Base-by-base conservation (phyloP, 257 asterid species). In the Penstemon newberryi region DNA sequence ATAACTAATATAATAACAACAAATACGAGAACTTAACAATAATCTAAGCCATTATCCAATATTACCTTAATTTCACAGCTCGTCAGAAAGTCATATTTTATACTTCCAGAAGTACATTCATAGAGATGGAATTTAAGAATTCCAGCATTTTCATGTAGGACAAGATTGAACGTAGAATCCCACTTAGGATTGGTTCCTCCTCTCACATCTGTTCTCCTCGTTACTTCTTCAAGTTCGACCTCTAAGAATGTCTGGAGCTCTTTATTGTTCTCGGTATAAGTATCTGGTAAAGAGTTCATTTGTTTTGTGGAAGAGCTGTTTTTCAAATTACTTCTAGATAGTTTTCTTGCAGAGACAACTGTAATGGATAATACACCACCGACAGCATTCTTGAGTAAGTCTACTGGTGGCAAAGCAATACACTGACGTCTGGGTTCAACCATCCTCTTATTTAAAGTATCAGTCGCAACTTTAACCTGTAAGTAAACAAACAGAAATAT, bases 371-470 rank as follows among this genome's bases (percentile, higher is more conserved):
- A 70, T 67, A 82, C 67, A 62, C 96, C 99, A 39, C 90, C 98
- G 5, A 87, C 96, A 55, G 90, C 96, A 72, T 78, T 83, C 85
- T 89, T 94, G 63, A 74, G 79, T 63, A 89, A 78, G 78, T 86
- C 94, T 51, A 74, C 79, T 12, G 90, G 84, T 7, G 99, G 95
- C 81, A 94, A 82, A 78, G 95, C 75, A 55, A 89, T 80, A 84
- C 98, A 91, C 76, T 85, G 95, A 25, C 99, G 93, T 50, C 92
- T 88, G 47, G 99, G 99, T 70, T 89, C 99, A 56, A 94, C 94
- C 99, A 94, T 86, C 75, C 87, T 87, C 80, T 94, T 94, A 69
- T 72, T 84, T 74, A 94, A 45, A 5, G 96, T 87, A 37, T 91
- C 99, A 47, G 74, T 86, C 25, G 78, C 89, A 66, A 94, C 78